Conservation (phyloP, 83 land plant genomes). For the Thuja plicata region DNA sequence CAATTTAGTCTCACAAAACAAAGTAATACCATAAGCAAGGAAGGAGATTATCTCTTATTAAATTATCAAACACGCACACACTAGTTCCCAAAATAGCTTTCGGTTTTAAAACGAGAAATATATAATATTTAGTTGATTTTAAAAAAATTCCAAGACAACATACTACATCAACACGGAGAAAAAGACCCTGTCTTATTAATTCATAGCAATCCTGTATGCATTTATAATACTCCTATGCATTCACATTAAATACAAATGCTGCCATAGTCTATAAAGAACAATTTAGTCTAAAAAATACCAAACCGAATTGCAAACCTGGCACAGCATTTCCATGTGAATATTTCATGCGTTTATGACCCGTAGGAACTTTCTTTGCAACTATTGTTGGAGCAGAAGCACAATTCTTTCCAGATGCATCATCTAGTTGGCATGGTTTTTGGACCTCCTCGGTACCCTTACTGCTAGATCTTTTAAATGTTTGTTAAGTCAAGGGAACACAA, state of each 20-base stretch:
- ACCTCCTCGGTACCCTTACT: not conserved
- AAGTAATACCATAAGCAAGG: not conserved
- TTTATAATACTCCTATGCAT: not conserved
- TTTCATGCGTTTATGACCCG: constrained; percentile 12
- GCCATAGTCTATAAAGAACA: not conserved
- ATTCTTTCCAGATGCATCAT: constrained; percentile 6
- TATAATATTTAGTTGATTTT: not conserved
- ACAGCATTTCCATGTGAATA: constrained; percentile 13
- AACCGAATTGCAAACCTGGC: constrained; percentile 13
- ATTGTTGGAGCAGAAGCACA: not conserved
- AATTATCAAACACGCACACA: not conserved
- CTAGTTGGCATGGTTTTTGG: not conserved
- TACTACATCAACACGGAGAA: not conserved
- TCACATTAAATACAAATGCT: not conserved
- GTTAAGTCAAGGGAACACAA: constrained; percentile 8
- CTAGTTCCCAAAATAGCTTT: not conserved
- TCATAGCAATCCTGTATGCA: not conserved
- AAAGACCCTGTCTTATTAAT: not conserved
- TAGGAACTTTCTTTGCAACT: not conserved
- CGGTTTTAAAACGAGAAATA: not conserved
- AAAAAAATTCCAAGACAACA: not conserved
- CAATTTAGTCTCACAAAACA: not conserved
- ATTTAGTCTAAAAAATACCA: not conserved
- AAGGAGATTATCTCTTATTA: not conserved
- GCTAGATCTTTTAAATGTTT: not conserved